Evolutionary conservation across 495 filamentous ascomycete species (phyloP).

Genomic region (Penicillium antarcticum): DNA sequence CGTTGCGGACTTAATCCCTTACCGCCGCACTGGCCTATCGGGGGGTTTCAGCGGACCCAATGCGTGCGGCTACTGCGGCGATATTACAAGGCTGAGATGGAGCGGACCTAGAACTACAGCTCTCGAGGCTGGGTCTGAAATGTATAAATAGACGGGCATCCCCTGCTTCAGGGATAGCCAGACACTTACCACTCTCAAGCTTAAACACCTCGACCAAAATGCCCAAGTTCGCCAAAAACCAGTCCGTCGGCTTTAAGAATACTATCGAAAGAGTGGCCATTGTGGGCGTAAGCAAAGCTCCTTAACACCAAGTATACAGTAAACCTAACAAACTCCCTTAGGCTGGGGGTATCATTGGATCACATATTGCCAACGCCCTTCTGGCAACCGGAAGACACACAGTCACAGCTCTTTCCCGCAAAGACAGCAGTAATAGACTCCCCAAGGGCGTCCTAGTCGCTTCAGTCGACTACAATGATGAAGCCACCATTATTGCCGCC

Average conservation of each 20-base stretch:
- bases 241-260: constrained; percentile 39
- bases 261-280: constrained; percentile 45
- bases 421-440: constrained; percentile 37
- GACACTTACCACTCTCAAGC: constrained; percentile 5
- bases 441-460: constrained; percentile 43
- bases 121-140: not conserved
- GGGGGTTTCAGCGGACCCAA: no score
- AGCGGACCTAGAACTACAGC: no score
- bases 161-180: constrained; percentile 6
- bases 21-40: no score
- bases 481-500: constrained; percentile 41
- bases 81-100: not conserved
- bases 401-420: constrained; percentile 53
- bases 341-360: constrained; percentile 60
- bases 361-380: constrained; percentile 45
- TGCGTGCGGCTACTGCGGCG: constrained; percentile 26
- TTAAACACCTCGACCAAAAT: constrained; percentile 13
- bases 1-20: no score
- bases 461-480: constrained; percentile 48
- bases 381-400: constrained; percentile 50
- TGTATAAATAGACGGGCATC: constrained; percentile 17
- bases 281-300: constrained; percentile 38
- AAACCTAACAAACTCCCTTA: constrained; percentile 24
- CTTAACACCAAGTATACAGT: not conserved
- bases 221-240: constrained; percentile 33